Evolutionary conservation across 495 filamentous ascomycete genomes (phyloP).

Genomic region (Xylaria acuta): DNA sequence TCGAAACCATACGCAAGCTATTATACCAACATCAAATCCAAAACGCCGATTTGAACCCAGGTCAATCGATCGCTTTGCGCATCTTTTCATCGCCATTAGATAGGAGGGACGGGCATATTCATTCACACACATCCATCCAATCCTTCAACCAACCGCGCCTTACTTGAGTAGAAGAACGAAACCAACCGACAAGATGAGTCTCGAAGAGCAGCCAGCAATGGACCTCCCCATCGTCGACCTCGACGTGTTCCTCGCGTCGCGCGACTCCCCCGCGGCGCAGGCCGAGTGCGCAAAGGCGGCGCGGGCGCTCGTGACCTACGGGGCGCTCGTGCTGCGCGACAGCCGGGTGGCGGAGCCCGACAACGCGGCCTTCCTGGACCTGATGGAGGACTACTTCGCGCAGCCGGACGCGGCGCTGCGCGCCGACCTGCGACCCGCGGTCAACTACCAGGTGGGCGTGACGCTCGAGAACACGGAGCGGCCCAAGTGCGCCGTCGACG

Average conservation of each 20-base stretch:
- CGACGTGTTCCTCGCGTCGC: conserved; percentile 51
- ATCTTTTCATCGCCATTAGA: neutral
- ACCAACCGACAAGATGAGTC: conserved; percentile 5
- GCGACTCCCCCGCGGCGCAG: conserved; percentile 45
- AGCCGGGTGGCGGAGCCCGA: conserved; percentile 56
- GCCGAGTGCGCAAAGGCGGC: conserved; percentile 54
- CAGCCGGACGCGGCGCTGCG: conserved; percentile 50
- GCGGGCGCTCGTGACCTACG: conserved; percentile 54
- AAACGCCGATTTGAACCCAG: neutral
- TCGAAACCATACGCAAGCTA: neutral
- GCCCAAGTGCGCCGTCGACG: conserved; percentile 61
- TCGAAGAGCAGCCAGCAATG: conserved; percentile 47
- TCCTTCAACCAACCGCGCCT: neutral
- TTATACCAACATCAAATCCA: no score
- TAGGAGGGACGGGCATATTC: no score
- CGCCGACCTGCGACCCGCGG: conserved; percentile 55
- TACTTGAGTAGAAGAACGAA: neutral
- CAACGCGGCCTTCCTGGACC: conserved; percentile 56
- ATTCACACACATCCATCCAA: neutral
- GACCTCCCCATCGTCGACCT: conserved; percentile 61
- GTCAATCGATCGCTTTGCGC: neutral
- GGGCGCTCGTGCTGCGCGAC: conserved; percentile 58
- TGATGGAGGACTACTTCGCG: conserved; percentile 62
- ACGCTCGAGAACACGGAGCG: conserved; percentile 62
- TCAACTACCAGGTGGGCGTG: conserved; percentile 59